A percentile compares a stretch with the other conserved stretches of the same genome.
phyloP scores from a whole-genome alignment of 371 early-diverging fungal species.

The Mucor sp. region DNA sequence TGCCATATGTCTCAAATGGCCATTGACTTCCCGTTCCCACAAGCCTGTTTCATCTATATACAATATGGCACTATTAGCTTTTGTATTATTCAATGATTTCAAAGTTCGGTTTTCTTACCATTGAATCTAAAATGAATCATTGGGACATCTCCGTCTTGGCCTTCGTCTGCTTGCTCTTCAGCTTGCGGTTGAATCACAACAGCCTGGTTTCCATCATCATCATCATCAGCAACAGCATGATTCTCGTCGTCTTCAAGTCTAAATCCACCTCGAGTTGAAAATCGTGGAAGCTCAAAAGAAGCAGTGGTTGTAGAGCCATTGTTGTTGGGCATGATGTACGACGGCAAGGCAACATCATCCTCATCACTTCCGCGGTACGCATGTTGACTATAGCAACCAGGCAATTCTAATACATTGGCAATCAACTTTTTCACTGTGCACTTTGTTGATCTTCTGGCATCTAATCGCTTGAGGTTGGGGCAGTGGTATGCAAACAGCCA shows the following conservation, averaged over 20 bases:
- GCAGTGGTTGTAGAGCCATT: neutral
- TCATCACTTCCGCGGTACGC: neutral
- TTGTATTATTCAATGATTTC: neutral
- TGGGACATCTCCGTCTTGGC: neutral
- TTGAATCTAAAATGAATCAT: slow-evolving; percentile 14
- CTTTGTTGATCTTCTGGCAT: slow-evolving; percentile 49
- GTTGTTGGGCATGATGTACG: neutral
- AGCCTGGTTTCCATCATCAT: neutral
- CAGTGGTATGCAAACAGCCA: slow-evolving; percentile 47
- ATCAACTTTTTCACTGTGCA: slow-evolving; percentile 42
- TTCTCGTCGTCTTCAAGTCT: neutral
- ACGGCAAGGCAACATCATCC: neutral
- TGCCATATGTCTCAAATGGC: neutral
- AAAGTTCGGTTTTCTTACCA: neutral
- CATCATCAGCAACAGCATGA: neutral
- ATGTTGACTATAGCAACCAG: neutral
- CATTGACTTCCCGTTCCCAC: slow-evolving; percentile 6
- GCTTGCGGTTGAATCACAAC: neutral
- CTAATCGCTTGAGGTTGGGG: slow-evolving; percentile 40
- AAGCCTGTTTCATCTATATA: slow-evolving; percentile 12
- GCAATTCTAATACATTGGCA: slow-evolving; percentile 16
- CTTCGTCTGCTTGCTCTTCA: slow-evolving; percentile 14
- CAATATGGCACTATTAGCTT: neutral
- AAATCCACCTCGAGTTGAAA: neutral
- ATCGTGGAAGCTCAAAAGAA: neutral